Percentiles rank a stretch among this genome's conserved stretches.
Evolutionary conservation across 352 stramenopile species (phyloP).

Genomic region (Elongisporangium senticosum): DNA sequence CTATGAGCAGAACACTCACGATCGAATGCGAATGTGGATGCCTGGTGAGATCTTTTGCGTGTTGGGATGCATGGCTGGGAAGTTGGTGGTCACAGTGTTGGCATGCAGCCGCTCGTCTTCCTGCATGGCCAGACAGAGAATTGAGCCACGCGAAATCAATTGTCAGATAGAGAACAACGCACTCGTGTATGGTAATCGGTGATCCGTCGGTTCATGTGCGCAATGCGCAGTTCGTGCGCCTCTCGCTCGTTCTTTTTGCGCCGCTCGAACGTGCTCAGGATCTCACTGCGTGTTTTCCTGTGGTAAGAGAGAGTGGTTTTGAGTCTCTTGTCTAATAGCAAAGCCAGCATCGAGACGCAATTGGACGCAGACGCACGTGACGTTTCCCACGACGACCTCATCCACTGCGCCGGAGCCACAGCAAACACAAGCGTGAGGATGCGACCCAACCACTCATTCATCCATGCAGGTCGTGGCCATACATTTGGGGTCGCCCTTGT

Average conservation of each 20-base stretch:
- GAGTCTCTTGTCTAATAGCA: conserved; percentile 6
- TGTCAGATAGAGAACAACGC: conserved; percentile 3
- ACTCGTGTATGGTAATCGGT: conserved; percentile 71
- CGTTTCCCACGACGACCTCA: conserved; percentile 32
- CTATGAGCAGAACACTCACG: conserved; percentile 22
- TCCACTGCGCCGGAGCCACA: conserved; percentile 25
- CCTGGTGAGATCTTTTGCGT: conserved; percentile 61
- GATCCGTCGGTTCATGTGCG: conserved; percentile 83
- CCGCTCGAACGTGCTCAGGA: conserved; percentile 46
- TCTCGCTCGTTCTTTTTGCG: conserved; percentile 53
- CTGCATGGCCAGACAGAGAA: conserved; percentile 13
- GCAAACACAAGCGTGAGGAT: background rate
- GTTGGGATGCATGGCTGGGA: conserved; percentile 73
- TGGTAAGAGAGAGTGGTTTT: background rate
- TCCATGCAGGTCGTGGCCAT: background rate
- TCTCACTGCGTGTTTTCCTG: conserved; percentile 43
- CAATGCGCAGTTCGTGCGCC: conserved; percentile 53
- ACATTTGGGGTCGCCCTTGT: conserved; percentile 28
- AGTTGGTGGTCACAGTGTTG: conserved; percentile 64
- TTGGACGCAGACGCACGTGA: conserved; percentile 40
- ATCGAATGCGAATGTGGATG: conserved; percentile 60
- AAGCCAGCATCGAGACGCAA: background rate
- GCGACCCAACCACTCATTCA: background rate
- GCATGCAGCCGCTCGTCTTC: conserved; percentile 59
- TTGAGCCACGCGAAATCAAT: background rate